These are phyloP conservation scores for Alternaria arbusti DNA, from an alignment of 2,329 filamentous ascomycete genomes.

Conservation along the genomic window DNA sequence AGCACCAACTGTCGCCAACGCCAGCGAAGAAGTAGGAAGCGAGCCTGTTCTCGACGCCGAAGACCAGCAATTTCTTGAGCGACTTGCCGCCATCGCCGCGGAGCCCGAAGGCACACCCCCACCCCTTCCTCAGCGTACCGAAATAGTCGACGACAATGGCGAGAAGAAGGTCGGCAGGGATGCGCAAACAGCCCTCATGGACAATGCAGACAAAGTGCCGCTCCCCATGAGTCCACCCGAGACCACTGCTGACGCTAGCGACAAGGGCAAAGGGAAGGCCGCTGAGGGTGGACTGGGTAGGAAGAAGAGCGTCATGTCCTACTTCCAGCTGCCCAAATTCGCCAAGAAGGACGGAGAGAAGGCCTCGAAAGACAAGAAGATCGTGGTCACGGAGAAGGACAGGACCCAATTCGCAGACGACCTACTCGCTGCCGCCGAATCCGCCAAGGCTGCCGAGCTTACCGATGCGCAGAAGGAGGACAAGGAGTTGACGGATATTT, in stretches of 20 bases:
- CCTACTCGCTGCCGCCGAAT: conserved; percentile 42
- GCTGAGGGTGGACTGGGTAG: conserved; percentile 38
- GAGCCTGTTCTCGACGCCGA: conserved; percentile 64
- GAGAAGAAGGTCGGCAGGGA: conserved; percentile 49
- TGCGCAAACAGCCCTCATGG: conserved; percentile 54
- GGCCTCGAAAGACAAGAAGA: conserved; percentile 35
- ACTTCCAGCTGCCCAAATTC: conserved; percentile 41
- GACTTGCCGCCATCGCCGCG: conserved; percentile 56
- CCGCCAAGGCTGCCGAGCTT: conserved; percentile 40
- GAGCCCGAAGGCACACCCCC: conserved; percentile 50
- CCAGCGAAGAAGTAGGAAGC: conserved; percentile 34
- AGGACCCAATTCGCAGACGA: conserved; percentile 44
- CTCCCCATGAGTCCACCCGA: conserved; percentile 58
- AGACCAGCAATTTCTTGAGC: conserved; percentile 64
- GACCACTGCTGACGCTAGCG: conserved; percentile 35
- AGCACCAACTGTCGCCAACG: conserved; percentile 30
- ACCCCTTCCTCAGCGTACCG: conserved; percentile 48
- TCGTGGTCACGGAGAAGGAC: conserved; percentile 45
- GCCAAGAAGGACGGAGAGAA: conserved; percentile 44
- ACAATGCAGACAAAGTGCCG: conserved; percentile 56
- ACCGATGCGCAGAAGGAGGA: conserved; percentile 62
- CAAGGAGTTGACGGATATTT: conserved; percentile 76
- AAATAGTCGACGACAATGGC: conserved; percentile 42
- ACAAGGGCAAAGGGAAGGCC: conserved; percentile 36
- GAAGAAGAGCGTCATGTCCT: conserved; percentile 49